phyloP scores from a whole-genome alignment of 306 rosid genomes.

The Inga leiocalycina region DNA sequence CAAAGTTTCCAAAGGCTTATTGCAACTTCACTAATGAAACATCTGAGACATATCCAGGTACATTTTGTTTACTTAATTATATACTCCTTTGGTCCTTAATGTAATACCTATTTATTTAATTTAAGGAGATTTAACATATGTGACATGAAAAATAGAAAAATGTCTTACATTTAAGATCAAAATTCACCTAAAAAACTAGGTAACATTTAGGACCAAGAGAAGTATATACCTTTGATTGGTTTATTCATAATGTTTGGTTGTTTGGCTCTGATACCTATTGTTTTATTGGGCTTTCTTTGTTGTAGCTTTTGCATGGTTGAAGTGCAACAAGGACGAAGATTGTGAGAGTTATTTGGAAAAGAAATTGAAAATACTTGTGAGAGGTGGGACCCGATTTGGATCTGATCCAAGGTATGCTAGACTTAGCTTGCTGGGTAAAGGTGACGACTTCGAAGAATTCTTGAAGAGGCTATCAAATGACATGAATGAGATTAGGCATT shows the following conservation, averaged over 20 bases:
- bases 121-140: too few relatives aligned
- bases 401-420: slow-evolving; percentile 47
- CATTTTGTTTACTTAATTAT: neutral
- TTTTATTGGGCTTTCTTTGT: neutral
- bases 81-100: too few relatives aligned
- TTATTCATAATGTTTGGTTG: neutral
- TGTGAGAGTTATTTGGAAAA: slow-evolving; percentile 45
- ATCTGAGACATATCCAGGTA: slow-evolving; percentile 62
- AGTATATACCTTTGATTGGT: neutral
- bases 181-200: too few relatives aligned
- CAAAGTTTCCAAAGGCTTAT: slow-evolving; percentile 35
- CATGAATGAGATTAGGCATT: slow-evolving; percentile 20
- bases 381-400: slow-evolving; percentile 72
- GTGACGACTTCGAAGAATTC: slow-evolving; percentile 51
- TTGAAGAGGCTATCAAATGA: slow-evolving; percentile 45
- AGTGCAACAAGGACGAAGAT: slow-evolving; percentile 49
- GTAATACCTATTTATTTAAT: too few relatives aligned
- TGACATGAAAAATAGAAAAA: too few relatives aligned
- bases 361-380: slow-evolving; percentile 41
- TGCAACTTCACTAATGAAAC: slow-evolving; percentile 57
- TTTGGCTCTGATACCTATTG: neutral
- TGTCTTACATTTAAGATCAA: too few relatives aligned
- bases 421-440: slow-evolving; percentile 59
- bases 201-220: too few relatives aligned
- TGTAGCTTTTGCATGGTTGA: slow-evolving; percentile 81